Evolutionary conservation across 2,329 filamentous ascomycete genomes (phyloP), one percentile per base, ranked within the genome.

Genomic region (Reticulascus tulasneorum): DNA sequence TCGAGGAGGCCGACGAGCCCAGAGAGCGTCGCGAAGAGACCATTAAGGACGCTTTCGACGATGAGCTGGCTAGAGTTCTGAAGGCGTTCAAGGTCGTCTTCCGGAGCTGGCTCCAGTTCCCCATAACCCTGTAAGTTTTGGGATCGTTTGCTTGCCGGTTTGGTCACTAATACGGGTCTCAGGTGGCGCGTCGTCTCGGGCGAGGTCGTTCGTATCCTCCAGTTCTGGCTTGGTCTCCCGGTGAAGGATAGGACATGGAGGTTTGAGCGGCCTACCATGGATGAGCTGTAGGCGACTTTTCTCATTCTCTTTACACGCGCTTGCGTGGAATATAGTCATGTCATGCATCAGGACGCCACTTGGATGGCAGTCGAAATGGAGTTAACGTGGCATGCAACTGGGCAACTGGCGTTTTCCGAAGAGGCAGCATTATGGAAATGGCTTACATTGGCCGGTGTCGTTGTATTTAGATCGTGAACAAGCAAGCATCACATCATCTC

Each of bases 51-150:
- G 63, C 70, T 7, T 69, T 91, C 44, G 65, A 69, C 47, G 60
- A 72, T 1, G 91, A 97, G 60, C 59, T 83, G 20, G 58, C 63
- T 6, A 63, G 79, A 12, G 71, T 95, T 10, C 75, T 69, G 52
- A 68, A 71, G 39, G 81, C 80, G 1, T 68, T 77, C 30, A 73
- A 76, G 48, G 78, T 81, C 49, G 79, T 97, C 3, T 17, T 93
- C 8, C 71, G 59, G 46, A 75, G 77, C 41, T 98, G 88, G 86
- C 36, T 80, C 6, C 63, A 70, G 16, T 67, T 89, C 30, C 90
- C 90, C 0, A 68, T 62, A 29, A 74, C 73, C 44, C 38, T 85
- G 85, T 93, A 73, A 79, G 86, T 79, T 41, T 24, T 13, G 18
- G 13, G 19, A n/a, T 6, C 10, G 7, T 25, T 7, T 19, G 6